Percentiles rank a stretch among this genome's conserved stretches.
Evolutionary conservation across 2,329 filamentous ascomycete species (phyloP).

Genomic region (Aquanectria penicillioides): DNA sequence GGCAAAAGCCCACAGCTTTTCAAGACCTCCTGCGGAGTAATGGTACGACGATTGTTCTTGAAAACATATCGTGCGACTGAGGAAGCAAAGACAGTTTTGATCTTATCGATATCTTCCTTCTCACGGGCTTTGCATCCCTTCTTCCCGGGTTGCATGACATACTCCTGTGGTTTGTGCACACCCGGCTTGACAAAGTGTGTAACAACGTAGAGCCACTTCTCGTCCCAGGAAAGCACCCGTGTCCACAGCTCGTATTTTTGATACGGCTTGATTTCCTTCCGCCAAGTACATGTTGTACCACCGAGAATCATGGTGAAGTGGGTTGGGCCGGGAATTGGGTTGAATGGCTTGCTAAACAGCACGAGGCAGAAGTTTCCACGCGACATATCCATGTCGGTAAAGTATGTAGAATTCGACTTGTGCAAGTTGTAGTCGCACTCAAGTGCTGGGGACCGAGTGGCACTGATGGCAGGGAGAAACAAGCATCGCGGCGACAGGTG

Average conservation of each 20-base stretch:
- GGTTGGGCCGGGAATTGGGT: constrained; percentile 12
- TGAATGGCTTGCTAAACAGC: constrained; percentile 15
- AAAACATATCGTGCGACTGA: constrained; percentile 15
- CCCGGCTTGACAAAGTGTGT: constrained; percentile 26
- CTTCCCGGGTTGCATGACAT: constrained; percentile 9
- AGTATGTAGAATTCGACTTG: constrained; percentile 33
- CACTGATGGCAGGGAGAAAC: constrained; percentile 16
- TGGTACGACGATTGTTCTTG: constrained; percentile 9
- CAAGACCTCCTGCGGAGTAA: constrained; percentile 5
- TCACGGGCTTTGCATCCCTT: background rate
- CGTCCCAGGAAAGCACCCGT: constrained; percentile 25
- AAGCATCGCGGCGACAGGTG: constrained; percentile 11
- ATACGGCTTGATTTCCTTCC: constrained; percentile 28
- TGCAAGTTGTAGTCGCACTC: constrained; percentile 32
- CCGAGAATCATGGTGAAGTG: constrained; percentile 16
- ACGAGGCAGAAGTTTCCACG: constrained; percentile 20
- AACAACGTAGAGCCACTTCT: constrained; percentile 31
- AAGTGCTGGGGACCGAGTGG: constrained; percentile 15
- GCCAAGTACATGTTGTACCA: constrained; percentile 21
- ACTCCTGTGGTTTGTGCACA: constrained; percentile 15
- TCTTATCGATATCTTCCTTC: background rate
- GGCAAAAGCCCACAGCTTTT: constrained; percentile 1
- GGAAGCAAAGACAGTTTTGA: constrained; percentile 7
- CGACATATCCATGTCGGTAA: constrained; percentile 28
- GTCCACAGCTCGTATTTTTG: constrained; percentile 29